Evolutionary conservation across 768 basidiomycete species (phyloP).

Genomic region (Megacollybia marginata): DNA sequence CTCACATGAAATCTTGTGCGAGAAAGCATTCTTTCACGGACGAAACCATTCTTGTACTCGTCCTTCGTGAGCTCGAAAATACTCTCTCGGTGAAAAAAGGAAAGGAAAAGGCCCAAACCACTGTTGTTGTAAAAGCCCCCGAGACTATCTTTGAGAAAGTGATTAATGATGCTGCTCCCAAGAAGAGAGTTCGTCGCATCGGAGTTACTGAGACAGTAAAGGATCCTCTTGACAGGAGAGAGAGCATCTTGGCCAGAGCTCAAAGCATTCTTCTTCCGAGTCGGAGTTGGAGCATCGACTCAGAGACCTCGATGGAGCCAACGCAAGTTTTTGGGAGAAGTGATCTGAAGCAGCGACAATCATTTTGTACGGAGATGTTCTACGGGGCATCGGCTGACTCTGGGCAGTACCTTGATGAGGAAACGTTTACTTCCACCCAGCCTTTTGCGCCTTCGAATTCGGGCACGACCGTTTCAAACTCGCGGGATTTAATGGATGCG

Average conservation of each 20-base stretch:
- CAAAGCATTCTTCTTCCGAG: conserved; percentile 1
- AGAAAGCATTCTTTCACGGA: conserved; percentile 47
- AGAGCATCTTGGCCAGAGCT: conserved; percentile 22
- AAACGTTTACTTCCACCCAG: conserved; percentile 17
- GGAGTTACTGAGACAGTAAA: conserved; percentile 35
- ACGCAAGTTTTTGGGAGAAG: conserved; percentile 37
- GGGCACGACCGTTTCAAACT: conserved; percentile 6
- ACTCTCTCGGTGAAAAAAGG: conserved; percentile 4
- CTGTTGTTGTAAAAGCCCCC: background rate
- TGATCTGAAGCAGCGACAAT: conserved; percentile 19
- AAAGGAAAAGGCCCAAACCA: conserved; percentile 16
- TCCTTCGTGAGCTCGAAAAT: conserved; percentile 40
- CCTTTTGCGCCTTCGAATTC: conserved; percentile 25
- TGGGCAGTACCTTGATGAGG: conserved; percentile 5
- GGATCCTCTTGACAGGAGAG: conserved; percentile 39
- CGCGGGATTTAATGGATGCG: background rate
- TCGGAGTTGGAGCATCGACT: background rate
- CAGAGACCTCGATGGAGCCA: conserved; percentile 10
- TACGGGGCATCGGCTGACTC: background rate
- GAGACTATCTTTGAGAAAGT: conserved; percentile 47
- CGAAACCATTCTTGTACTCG: conserved; percentile 46
- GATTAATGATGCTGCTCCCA: conserved; percentile 36
- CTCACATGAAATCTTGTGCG: conserved; percentile 64
- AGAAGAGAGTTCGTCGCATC: conserved; percentile 34
- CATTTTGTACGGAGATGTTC: conserved; percentile 1